Evolutionary conservation across 176 grass and related monocot genomes (phyloP).

Genomic region (Chrysopogon serrulatus): DNA sequence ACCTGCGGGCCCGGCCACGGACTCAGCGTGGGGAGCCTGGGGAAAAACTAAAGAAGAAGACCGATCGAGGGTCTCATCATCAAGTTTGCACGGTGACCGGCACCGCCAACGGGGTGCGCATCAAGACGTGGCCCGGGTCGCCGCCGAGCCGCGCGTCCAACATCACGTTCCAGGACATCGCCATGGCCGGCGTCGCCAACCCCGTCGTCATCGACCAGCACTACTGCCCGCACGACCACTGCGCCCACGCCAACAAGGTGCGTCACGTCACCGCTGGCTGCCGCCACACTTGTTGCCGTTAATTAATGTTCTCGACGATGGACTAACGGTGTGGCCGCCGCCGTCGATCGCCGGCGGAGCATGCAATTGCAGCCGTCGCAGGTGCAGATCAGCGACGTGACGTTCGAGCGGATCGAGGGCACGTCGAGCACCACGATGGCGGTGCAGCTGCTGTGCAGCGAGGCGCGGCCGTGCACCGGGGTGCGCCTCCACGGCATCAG

Average conservation of each 20-base stretch:
- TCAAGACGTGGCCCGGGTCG: constrained; percentile 68
- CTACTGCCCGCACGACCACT: constrained; percentile 47
- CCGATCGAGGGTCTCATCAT: constrained; percentile 28
- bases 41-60: too few relatives aligned
- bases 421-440: constrained; percentile 31
- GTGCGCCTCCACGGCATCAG: constrained; percentile 22
- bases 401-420: constrained; percentile 37
- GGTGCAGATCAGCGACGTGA: constrained; percentile 53
- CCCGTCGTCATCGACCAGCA: constrained; percentile 76
- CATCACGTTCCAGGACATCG: constrained; percentile 64
- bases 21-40: constrained; percentile 66
- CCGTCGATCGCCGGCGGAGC: neutral
- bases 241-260: constrained; percentile 19
- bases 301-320: neutral
- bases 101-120: constrained; percentile 64
- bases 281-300: neutral
- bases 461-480: constrained; percentile 29
- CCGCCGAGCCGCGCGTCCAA: constrained; percentile 35
- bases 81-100: constrained; percentile 15
- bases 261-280: neutral
- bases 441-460: constrained; percentile 42
- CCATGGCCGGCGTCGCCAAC: constrained; percentile 44
- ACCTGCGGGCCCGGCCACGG: constrained; percentile 64
- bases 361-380: constrained; percentile 35
- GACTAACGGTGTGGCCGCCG: neutral